These are phyloP conservation scores for Mycena belliarum DNA, from an alignment of 768 basidiomycete genomes.

Conservation along the genomic window DNA sequence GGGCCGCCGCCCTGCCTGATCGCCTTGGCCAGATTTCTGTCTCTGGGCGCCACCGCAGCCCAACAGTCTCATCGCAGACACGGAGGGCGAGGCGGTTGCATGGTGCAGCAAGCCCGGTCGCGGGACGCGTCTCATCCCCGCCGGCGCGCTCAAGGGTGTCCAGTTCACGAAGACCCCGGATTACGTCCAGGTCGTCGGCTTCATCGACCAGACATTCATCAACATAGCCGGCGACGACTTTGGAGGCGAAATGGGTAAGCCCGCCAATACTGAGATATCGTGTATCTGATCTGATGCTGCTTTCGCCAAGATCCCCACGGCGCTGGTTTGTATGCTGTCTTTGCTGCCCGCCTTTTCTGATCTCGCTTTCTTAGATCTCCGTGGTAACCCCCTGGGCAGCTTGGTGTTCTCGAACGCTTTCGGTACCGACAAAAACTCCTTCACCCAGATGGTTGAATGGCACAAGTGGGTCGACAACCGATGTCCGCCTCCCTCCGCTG, in stretches of 20 bases:
- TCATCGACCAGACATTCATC: slow-evolving; percentile 60
- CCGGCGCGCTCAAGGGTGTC: slow-evolving; percentile 60
- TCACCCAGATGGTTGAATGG: slow-evolving; percentile 67
- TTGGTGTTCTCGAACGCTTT: slow-evolving; percentile 64
- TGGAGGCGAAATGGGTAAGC: slow-evolving; percentile 78
- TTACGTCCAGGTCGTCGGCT: slow-evolving; percentile 64
- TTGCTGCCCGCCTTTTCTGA: not conserved
- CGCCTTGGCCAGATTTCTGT: slow-evolving; percentile 57
- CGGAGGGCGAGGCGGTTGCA: slow-evolving; percentile 71
- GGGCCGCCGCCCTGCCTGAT: not conserved
- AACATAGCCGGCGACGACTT: slow-evolving; percentile 53
- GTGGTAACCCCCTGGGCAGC: slow-evolving; percentile 82
- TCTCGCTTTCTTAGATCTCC: slow-evolving; percentile 2
- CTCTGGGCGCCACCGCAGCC: slow-evolving; percentile 60
- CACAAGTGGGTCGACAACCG: slow-evolving; percentile 47
- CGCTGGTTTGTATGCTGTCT: slow-evolving; percentile 45
- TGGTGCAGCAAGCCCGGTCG: slow-evolving; percentile 75
- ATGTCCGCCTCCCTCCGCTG: not conserved
- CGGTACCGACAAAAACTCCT: slow-evolving; percentile 40
- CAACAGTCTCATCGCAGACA: slow-evolving; percentile 58
- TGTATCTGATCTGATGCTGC: not conserved
- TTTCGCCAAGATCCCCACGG: slow-evolving; percentile 55
- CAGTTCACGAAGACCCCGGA: slow-evolving; percentile 62
- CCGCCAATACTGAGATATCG: slow-evolving; percentile 55
- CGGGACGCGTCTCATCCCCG: slow-evolving; percentile 76